Conservation (phyloP, 169 alveolate genomes). For the Perkinsus marinus region DNA sequence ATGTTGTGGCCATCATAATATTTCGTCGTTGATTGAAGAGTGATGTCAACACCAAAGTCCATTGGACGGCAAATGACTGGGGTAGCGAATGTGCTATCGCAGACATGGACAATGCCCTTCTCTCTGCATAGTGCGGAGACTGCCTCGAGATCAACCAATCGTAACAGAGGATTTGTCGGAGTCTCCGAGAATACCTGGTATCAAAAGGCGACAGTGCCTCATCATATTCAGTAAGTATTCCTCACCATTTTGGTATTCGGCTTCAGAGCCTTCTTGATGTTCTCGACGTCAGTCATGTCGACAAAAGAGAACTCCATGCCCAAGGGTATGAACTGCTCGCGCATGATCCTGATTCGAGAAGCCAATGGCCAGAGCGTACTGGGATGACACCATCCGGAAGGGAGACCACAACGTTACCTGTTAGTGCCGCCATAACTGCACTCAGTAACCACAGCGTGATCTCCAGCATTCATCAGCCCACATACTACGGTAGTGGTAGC, state of each 20-base stretch:
- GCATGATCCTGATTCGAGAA: background rate
- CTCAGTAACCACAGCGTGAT: conserved; percentile 27
- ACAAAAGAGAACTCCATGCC: conserved; percentile 33
- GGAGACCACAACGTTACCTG: background rate
- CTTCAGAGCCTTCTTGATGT: conserved; percentile 30
- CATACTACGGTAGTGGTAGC: conserved; percentile 32
- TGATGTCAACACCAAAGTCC: conserved; percentile 31
- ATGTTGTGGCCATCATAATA: conserved; percentile 48
- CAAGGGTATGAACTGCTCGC: conserved; percentile 12
- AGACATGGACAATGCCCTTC: conserved; percentile 14
- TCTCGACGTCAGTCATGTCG: conserved; percentile 34
- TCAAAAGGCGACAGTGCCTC: background rate
- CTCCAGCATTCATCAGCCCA: conserved; percentile 14
- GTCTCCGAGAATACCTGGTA: conserved; percentile 32
- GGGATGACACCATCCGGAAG: background rate
- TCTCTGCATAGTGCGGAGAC: background rate
- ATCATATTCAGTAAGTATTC: background rate
- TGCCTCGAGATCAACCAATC: conserved; percentile 13
- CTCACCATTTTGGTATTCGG: conserved; percentile 31
- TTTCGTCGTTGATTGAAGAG: conserved; percentile 42
- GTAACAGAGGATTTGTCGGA: conserved; percentile 43
- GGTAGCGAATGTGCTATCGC: conserved; percentile 50
- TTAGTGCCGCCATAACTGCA: conserved; percentile 52
- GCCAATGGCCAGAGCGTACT: background rate
- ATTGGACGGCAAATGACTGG: conserved; percentile 37